A percentile compares a stretch with the other conserved stretches of the same genome.
These are phyloP conservation scores for Camellia granthamiana DNA, from an alignment of 148 eudicot species.

Conservation along the genomic window DNA sequence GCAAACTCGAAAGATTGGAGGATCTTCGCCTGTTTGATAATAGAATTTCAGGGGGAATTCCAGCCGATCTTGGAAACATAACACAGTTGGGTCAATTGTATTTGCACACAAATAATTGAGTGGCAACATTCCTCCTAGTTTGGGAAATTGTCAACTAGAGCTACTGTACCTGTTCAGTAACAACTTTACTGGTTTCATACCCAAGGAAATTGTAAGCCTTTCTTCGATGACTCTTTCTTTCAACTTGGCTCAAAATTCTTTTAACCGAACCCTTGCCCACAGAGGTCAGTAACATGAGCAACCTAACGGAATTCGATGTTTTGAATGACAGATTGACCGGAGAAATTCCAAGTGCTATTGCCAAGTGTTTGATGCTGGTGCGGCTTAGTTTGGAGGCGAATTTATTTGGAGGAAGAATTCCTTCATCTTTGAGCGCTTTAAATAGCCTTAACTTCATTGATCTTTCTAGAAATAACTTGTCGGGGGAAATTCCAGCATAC, in stretches of 20 bases:
- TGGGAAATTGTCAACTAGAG: conserved; percentile 13
- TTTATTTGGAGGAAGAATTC: conserved; percentile 3
- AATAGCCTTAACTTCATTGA: conserved; percentile 5
- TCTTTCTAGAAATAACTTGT: conserved; percentile 19
- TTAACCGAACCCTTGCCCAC: conserved; percentile 13
- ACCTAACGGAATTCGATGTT: conserved; percentile 10
- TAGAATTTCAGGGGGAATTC: too few species aligned
- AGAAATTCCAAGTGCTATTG: conserved; percentile 15
- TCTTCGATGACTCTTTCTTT: conserved; percentile 2
- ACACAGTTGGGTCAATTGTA: too few species aligned
- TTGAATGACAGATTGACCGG: conserved; percentile 12
- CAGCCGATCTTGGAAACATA: too few species aligned
- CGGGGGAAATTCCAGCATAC: conserved; percentile 14
- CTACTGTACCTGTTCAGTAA: conserved; percentile 5
- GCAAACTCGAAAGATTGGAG: too few species aligned
- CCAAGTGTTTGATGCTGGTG: conserved; percentile 8
- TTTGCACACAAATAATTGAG: too few species aligned
- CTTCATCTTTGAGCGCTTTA: conserved; percentile 6
- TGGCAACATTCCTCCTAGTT: background rate
- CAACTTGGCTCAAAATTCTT: conserved; percentile 11
- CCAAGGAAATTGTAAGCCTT: conserved; percentile 16
- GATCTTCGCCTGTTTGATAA: too few species aligned
- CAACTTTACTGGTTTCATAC: conserved; percentile 18
- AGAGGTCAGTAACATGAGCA: conserved; percentile 15
- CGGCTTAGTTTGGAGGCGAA: background rate